Evolutionary conservation across 2,329 filamentous ascomycete species (phyloP), one percentile per base, ranked within the genome.

Genomic region (Monosporascus sp.): DNA sequence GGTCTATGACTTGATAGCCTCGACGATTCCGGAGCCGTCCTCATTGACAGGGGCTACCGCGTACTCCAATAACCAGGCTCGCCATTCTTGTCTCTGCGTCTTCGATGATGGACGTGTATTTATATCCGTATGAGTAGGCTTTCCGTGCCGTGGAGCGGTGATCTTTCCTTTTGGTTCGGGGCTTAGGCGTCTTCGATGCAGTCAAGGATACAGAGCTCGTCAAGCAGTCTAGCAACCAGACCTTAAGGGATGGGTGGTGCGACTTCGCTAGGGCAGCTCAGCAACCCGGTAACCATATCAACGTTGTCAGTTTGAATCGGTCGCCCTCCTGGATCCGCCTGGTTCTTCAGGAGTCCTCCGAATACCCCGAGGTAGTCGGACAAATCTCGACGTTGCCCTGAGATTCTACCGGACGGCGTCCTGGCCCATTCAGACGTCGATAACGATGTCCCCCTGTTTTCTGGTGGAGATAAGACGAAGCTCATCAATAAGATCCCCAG

Each of bases 301-400:
- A 44, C 11, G 55, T 55, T n/a, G 50, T 55, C 7, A 52, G 55
- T 27, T 50, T 57, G 26, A 57, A 55, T 48, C 55, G 52, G 55
- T 52, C 49, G 14, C 48, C 52, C 43, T 52, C 50, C 36, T 55
- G 55, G 52, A 31, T 55, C 38, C 52, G 52, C 37, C 52, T 52
- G 20, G 50, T 57, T 26, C 49, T 57, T 27, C 49, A 37, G 47
- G 50, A 55, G 24, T 40, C 52, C 8, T 48, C 52, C 9, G 34
- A 36, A 14, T 55, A 50, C 24, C 52, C 50, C 7, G 52, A 57
- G 4, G 50, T 48, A 4, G 49, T 45, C 24, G 6, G 36, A n/a
- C 41, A 34, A 20, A 52, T 56, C 46, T 36, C 31, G 3, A 50
- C 50, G 20, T 52, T 49, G 52, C 27, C 55, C 52, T 14, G 52